Conservation (phyloP, 441 rosid genomes). For the Croton laevigatus region DNA sequence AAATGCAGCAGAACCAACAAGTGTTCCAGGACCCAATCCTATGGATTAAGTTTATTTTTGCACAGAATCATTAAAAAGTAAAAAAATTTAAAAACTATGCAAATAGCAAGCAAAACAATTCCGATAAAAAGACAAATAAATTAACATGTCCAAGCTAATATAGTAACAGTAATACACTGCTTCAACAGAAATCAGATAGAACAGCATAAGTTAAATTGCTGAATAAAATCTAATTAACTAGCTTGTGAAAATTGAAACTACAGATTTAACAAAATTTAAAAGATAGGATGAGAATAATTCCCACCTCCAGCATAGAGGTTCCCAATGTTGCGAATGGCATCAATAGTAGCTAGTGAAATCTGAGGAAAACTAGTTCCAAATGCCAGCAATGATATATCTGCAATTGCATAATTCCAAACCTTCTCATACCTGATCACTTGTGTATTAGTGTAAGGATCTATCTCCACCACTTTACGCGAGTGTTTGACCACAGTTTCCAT, state of each 20-base stretch:
- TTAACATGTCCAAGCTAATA: too few relatives aligned
- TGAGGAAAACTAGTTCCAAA: constrained; percentile 99
- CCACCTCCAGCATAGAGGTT: constrained; percentile 78
- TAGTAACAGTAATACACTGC: background rate
- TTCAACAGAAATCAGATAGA: background rate
- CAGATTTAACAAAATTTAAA: background rate
- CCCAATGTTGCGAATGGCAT: constrained; percentile 75
- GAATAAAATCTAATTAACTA: background rate
- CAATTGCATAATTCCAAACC: constrained; percentile 89
- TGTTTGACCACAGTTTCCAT: constrained; percentile 95
- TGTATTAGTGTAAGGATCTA: constrained; percentile 56
- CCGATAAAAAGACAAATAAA: too few relatives aligned
- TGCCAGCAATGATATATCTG: constrained; percentile 81
- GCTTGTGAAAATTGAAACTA: background rate
- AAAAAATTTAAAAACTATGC: background rate
- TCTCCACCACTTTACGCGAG: constrained; percentile 57
- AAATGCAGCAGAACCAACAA: constrained; percentile 97
- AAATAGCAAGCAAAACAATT: constrained; percentile 1
- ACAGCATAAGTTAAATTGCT: background rate
- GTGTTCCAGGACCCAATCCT: constrained; percentile 99
- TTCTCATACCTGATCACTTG: constrained; percentile 53
- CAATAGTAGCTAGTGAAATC: constrained; percentile 86
- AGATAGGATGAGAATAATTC: constrained; percentile 3
- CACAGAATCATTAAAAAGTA: constrained; percentile 5
- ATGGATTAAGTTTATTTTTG: constrained; percentile 9